Percentiles rank a stretch among this genome's conserved stretches.
Conservation (phyloP, 129 eudicot species). For the Gnaphalium uliginosum region DNA sequence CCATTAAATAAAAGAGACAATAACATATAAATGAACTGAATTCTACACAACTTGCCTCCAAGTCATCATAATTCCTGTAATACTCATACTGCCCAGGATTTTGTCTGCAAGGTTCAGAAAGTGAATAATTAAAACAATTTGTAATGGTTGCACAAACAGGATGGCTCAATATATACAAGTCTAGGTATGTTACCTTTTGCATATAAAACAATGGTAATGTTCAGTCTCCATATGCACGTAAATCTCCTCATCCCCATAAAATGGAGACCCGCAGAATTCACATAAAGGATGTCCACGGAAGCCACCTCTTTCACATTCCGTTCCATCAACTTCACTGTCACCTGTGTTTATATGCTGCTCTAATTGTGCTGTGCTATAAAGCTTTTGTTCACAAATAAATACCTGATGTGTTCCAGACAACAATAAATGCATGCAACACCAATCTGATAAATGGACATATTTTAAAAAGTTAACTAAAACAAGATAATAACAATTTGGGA, state of each 20-base stretch:
- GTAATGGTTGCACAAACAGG: conserved; percentile 10
- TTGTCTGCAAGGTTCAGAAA: conserved; percentile 54
- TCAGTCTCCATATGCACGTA: conserved; percentile 85
- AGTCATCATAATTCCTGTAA: conserved; percentile 81
- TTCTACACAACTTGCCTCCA: conserved; percentile 61
- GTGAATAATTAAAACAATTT: neutral
- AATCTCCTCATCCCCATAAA: conserved; percentile 91
- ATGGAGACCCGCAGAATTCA: conserved; percentile 80
- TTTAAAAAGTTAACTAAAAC: neutral
- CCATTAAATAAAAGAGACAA: neutral
- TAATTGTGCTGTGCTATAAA: conserved; percentile 74
- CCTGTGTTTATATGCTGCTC: conserved; percentile 82
- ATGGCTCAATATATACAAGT: neutral
- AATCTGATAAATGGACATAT: neutral
- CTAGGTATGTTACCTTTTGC: conserved; percentile 62
- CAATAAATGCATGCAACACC: conserved; percentile 10
- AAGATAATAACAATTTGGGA: neutral
- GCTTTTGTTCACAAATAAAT: conserved; percentile 94
- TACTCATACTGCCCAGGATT: conserved; percentile 88
- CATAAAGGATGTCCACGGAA: conserved; percentile 87
- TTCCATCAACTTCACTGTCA: conserved; percentile 94
- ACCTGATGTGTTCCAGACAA: conserved; percentile 48
- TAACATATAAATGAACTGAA: conserved; percentile 3
- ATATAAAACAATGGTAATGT: conserved; percentile 81
- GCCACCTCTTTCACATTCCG: conserved; percentile 98